A percentile compares a stretch with the other conserved stretches of the same genome.
These are phyloP conservation scores for Heliamphora ciliata DNA, from an alignment of 179 eudicot genomes.

Conservation along the genomic window DNA sequence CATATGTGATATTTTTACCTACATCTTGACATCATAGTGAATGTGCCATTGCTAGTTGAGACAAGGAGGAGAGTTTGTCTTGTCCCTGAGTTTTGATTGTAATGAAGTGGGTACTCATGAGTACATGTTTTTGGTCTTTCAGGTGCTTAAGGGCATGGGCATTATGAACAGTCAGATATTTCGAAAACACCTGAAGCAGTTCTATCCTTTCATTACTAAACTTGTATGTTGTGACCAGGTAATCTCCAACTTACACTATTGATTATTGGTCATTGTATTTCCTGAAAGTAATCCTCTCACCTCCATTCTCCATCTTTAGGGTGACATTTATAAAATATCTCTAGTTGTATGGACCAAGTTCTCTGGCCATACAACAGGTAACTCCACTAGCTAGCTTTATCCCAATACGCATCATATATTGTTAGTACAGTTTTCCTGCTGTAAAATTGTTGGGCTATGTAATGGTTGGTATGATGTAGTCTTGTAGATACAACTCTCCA, in stretches of 20 bases:
- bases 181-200: conserved; percentile 71
- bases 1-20: neutral
- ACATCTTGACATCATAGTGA: neutral
- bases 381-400: neutral
- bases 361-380: neutral
- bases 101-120: conserved; percentile 10
- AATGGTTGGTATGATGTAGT: neutral
- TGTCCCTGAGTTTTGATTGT: neutral
- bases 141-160: conserved; percentile 91
- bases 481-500: neutral
- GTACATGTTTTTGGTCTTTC: conserved; percentile 23
- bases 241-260: conserved; percentile 13
- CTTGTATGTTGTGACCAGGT: conserved; percentile 99
- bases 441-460: neutral
- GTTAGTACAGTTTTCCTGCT: neutral
- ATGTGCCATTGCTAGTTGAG: neutral
- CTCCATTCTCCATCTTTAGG: neutral
- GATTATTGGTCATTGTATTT: neutral
- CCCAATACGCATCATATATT: conserved; percentile 1
- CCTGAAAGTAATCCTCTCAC: neutral
- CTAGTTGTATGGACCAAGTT: neutral
- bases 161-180: conserved; percentile 71
- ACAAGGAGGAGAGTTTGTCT: neutral
- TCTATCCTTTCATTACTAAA: conserved; percentile 88
- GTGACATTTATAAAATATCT: neutral